These are phyloP conservation scores for Warburgia ugandensis DNA, from an alignment of 164 flowering plant species.

Conservation along the genomic window DNA sequence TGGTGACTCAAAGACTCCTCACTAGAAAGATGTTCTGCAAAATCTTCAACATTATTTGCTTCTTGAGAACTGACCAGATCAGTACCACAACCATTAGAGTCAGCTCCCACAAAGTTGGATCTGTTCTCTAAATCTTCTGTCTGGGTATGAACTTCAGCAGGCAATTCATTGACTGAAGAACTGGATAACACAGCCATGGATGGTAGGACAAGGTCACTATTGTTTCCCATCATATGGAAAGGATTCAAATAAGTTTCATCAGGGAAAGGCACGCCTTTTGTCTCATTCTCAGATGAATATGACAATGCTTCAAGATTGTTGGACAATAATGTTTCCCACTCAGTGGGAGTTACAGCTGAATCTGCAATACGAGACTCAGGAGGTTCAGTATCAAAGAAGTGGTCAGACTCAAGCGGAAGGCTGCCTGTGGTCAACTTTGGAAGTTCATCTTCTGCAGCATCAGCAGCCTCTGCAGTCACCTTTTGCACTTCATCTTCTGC, in stretches of 20 bases:
- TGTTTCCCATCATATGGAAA: slow-evolving; percentile 7
- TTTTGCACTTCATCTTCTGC: too few relatives aligned
- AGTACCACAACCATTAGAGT: slow-evolving; percentile 4
- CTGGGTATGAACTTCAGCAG: slow-evolving; percentile 8
- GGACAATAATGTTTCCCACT: slow-evolving; percentile 6
- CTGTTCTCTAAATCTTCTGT: slow-evolving; percentile 13
- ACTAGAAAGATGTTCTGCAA: slow-evolving; percentile 13
- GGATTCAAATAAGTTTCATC: slow-evolving; percentile 6
- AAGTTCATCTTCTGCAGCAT: slow-evolving; percentile 14
- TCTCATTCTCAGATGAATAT: slow-evolving; percentile 10
- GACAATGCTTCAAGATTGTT: slow-evolving; percentile 12
- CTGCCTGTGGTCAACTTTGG: slow-evolving; percentile 14
- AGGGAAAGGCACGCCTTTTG: slow-evolving; percentile 6
- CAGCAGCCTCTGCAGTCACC: slow-evolving; percentile 4
- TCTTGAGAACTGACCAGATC: slow-evolving; percentile 13
- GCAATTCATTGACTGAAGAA: slow-evolving; percentile 1
- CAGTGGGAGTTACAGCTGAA: slow-evolving; percentile 15
- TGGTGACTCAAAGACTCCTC: slow-evolving; percentile 3
- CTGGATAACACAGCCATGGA: slow-evolving; percentile 1
- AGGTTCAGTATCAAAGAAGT: not conserved
- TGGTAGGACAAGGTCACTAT: slow-evolving; percentile 11
- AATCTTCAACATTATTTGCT: slow-evolving; percentile 4
- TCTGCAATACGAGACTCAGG: not conserved
- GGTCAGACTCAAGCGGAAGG: slow-evolving; percentile 15
- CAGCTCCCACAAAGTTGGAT: slow-evolving; percentile 3